Percentiles rank a stretch among this genome's conserved stretches.
Conservation (phyloP, 2,329 filamentous ascomycete species). For the Stagonosporopsis tanaceti region DNA sequence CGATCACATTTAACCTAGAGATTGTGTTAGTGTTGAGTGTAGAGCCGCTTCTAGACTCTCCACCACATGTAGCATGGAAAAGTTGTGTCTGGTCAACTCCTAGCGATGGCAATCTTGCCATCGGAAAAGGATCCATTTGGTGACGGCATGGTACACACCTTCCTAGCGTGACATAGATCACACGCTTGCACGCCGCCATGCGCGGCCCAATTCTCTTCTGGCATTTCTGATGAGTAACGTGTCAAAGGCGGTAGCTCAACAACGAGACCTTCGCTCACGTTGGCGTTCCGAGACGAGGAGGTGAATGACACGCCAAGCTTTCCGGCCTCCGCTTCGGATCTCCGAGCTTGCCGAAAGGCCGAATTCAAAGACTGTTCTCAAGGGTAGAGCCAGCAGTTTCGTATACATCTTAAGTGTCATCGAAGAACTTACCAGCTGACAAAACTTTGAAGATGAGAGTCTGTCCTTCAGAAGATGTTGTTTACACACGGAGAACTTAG, state of each 20-base stretch:
- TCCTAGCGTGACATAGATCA: conserved; percentile 41
- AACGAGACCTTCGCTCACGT: conserved; percentile 8
- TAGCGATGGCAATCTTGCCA: background rate
- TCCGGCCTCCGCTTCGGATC: conserved; percentile 5
- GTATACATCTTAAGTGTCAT: background rate
- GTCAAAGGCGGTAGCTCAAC: conserved; percentile 1
- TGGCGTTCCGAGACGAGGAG: conserved; percentile 7
- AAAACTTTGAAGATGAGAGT: background rate
- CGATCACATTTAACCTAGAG: conserved; percentile 47
- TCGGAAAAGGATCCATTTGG: background rate
- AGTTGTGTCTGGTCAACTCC: background rate
- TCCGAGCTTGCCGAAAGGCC: conserved; percentile 12
- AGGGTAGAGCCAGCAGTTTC: background rate
- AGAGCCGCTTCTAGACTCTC: background rate
- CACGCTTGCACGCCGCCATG: conserved; percentile 45
- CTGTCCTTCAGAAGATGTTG: background rate
- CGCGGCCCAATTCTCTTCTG: conserved; percentile 43
- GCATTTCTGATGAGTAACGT: conserved; percentile 27
- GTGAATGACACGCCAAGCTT: conserved; percentile 9
- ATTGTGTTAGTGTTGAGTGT: conserved; percentile 3
- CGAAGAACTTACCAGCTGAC: background rate
- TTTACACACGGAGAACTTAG: background rate
- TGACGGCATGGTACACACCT: conserved; percentile 21
- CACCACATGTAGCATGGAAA: background rate
- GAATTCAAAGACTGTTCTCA: background rate